These are phyloP conservation scores for Linnemannia elongata DNA, from an alignment of 192 early-diverging fungal genomes.

Conservation along the genomic window DNA sequence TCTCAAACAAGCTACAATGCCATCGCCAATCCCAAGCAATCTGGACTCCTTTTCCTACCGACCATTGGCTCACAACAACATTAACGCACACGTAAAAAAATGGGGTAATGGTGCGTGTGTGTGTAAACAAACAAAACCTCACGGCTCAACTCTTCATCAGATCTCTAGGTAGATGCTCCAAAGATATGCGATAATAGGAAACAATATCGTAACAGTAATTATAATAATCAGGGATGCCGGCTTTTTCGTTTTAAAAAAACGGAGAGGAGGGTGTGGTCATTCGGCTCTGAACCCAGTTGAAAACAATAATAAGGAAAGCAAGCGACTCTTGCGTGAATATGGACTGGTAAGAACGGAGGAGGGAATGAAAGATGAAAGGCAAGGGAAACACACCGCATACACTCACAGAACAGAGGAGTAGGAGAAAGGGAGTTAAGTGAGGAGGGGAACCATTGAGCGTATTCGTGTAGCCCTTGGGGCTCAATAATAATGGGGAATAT, in stretches of 20 bases:
- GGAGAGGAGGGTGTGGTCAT: conserved; percentile 4
- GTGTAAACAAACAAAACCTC: not conserved
- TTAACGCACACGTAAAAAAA: not conserved
- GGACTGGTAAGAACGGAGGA: not conserved
- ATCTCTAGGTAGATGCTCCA: not conserved
- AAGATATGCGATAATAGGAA: not conserved
- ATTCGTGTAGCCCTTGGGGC: not conserved
- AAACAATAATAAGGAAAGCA: not conserved
- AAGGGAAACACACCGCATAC: not conserved
- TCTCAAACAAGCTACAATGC: not conserved
- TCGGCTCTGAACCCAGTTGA: not conserved
- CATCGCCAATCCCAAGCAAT: not conserved
- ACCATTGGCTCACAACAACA: not conserved
- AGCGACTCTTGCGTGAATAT: not conserved
- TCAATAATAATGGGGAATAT: not conserved
- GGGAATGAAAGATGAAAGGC: not conserved
- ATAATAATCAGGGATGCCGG: not conserved
- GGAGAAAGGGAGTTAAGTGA: not conserved
- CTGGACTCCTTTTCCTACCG: not conserved
- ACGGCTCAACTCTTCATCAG: not conserved
- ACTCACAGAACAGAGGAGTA: not conserved
- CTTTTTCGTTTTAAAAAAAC: conserved; percentile 6
- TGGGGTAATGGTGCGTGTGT: too few relatives aligned
- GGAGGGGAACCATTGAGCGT: not conserved
- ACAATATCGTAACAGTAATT: not conserved